Base-by-base conservation (phyloP, 1,284 basidiomycete species). In the Ustilago crameri region DNA sequence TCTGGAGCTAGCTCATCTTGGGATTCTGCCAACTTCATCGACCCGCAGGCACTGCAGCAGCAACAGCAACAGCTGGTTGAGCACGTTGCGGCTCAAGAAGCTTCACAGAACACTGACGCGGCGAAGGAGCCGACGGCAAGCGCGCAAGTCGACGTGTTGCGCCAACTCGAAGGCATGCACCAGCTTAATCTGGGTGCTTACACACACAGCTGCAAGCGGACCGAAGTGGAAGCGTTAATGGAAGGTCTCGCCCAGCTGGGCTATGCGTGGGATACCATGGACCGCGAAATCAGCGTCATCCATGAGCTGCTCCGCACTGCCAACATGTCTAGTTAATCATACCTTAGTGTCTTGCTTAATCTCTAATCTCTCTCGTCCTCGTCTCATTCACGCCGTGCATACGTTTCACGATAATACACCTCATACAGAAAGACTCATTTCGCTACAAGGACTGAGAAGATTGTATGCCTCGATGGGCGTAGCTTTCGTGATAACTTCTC, bases 211-310 rank as follows among this genome's bases (percentile, higher is more conserved):
- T 73, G 69, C 24, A 81, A 80, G 58, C 50, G 49, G 46, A 26
- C 40, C n/a, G 81, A 82, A 62, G 75, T 81, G 18, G 69, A 69
- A 9, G 54, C 63, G 17, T 63, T 75, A 38, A 54, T 80, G 37
- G 67, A 80, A 55, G 81, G 64, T 9, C 56, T 82, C 15, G 69
- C 72, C 10, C 80, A 81, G 54, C 49, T 81, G 5, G 81, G 80
- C 9, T 82, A 74, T 23, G 80, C 81, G 3, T 80, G 69, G 65
- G 57, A 80, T 10, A 69, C 68, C 18, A 60, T 82, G 58, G 79
- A 76, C 15, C 44, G 57, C 14, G 76, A 82, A 40, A 78, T 82
- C 23, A 57, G 65, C 7, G 65, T 69, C 24, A 65, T 81, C n/a
- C 61, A 74, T 40, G 73, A 72, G 24, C n/a, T 76, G 27, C 41